Conservation (phyloP, 345 rosid genomes). For the Triadica sebifera region DNA sequence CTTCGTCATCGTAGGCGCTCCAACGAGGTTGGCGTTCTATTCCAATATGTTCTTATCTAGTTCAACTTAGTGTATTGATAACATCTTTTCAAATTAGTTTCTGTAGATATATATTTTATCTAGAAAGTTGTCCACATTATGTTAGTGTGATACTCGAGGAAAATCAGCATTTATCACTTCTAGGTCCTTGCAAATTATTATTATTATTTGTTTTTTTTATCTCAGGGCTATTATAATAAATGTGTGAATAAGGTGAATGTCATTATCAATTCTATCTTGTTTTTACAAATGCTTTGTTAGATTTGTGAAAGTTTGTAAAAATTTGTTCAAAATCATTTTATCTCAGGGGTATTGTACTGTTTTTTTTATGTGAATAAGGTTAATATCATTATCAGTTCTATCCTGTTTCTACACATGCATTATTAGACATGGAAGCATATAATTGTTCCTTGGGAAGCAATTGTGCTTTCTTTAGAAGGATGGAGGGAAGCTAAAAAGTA, state of each 20-base stretch:
- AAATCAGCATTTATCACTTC: background rate
- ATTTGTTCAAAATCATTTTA: background rate
- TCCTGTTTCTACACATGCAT: background rate
- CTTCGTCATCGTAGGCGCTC: conserved; percentile 69
- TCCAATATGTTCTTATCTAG: background rate
- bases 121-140: background rate
- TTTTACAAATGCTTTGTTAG: background rate
- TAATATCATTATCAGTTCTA: background rate
- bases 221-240: background rate
- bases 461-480: background rate
- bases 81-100: background rate
- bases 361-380: too few relatives aligned
- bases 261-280: background rate
- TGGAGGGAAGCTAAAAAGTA: background rate
- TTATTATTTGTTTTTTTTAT: background rate
- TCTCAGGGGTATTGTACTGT: background rate
- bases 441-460: background rate
- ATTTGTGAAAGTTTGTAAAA: too few relatives aligned
- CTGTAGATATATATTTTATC: background rate
- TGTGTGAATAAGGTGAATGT: background rate
- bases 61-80: background rate
- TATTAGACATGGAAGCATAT: background rate
- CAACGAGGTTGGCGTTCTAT: conserved; percentile 50
- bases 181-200: background rate
- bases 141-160: background rate